These are phyloP conservation scores for Calonectria fujianensis DNA, from an alignment of 2,329 filamentous ascomycete genomes.

Conservation along the genomic window DNA sequence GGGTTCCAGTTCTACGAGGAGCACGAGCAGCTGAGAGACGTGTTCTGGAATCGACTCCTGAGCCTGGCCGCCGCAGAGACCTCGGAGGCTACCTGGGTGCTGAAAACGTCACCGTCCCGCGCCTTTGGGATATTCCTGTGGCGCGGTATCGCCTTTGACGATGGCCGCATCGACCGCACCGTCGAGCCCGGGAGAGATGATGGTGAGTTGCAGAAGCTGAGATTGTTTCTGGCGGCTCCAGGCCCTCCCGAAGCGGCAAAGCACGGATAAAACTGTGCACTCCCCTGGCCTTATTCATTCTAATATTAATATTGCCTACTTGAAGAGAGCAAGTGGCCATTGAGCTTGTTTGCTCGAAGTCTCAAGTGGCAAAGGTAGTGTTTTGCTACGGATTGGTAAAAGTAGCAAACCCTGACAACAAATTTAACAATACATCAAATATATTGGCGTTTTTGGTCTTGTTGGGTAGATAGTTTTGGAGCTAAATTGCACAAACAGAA, in stretches of 20 bases:
- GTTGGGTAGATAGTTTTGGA: background rate
- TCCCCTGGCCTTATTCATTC: no score
- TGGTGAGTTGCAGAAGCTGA: slow-evolving; percentile 72
- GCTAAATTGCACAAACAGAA: background rate
- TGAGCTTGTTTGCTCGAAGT: background rate
- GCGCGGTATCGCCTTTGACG: slow-evolving; percentile 79
- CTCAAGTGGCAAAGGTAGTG: background rate
- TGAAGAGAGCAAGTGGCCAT: background rate
- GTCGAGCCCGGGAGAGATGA: slow-evolving; percentile 71
- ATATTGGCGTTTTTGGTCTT: background rate
- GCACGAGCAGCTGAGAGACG: slow-evolving; percentile 63
- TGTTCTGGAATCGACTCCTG: slow-evolving; percentile 70
- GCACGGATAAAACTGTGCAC: background rate
- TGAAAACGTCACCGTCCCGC: slow-evolving; percentile 57
- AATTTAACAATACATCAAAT: background rate
- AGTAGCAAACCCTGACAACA: background rate
- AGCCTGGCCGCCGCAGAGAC: slow-evolving; percentile 53
- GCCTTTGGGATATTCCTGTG: slow-evolving; percentile 76
- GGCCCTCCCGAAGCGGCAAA: background rate
- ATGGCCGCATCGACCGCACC: slow-evolving; percentile 74
- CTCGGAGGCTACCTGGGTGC: background rate
- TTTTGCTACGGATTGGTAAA: background rate
- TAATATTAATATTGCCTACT: slow-evolving; percentile 8
- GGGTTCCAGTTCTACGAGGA: slow-evolving; percentile 67
- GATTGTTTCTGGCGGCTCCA: slow-evolving; percentile 52